Conservation (phyloP, 148 eudicot species). For the Chenopodium berlandieri region DNA sequence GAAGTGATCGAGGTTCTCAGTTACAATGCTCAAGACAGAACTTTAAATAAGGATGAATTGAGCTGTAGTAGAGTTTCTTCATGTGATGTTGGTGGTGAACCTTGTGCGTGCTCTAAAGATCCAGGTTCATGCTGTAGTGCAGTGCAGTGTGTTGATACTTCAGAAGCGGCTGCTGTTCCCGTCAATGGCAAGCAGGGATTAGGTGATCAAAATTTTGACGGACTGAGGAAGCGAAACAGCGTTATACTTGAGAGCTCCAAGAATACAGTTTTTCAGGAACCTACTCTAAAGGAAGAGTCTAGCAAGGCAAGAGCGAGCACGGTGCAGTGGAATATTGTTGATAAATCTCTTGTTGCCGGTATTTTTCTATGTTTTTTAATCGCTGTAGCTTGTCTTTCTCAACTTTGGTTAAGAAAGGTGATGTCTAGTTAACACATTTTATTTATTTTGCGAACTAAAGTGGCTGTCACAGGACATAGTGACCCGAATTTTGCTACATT, state of each 20-base stretch:
- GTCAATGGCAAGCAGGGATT: constrained; percentile 18
- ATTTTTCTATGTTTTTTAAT: constrained; percentile 52
- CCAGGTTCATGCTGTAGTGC: constrained; percentile 54
- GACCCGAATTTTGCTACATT: constrained; percentile 18
- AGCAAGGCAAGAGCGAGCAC: constrained; percentile 10
- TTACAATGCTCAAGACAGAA: constrained; percentile 19
- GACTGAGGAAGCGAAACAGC: constrained; percentile 45
- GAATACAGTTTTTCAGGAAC: constrained; percentile 20
- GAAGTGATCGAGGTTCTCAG: constrained; percentile 63
- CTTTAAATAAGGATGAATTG: constrained; percentile 20
- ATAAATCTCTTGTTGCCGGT: constrained; percentile 57
- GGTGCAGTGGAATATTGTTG: constrained; percentile 42
- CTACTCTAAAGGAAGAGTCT: constrained; percentile 25
- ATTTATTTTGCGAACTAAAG: constrained; percentile 1
- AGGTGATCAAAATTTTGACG: constrained; percentile 21
- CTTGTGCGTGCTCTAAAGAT: constrained; percentile 56
- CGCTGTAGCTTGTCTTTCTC: constrained; percentile 37
- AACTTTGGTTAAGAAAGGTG: constrained; percentile 28
- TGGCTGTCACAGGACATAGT: constrained; percentile 7
- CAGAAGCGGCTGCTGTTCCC: constrained; percentile 12
- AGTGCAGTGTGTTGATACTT: constrained; percentile 17
- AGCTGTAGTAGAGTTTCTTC: constrained; percentile 35
- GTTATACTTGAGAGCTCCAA: constrained; percentile 18
- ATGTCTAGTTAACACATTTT: neutral
- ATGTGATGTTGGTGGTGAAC: constrained; percentile 36